phyloP scores from a whole-genome alignment of 2,329 filamentous ascomycete genomes.

The Chaetomium strumarium region DNA sequence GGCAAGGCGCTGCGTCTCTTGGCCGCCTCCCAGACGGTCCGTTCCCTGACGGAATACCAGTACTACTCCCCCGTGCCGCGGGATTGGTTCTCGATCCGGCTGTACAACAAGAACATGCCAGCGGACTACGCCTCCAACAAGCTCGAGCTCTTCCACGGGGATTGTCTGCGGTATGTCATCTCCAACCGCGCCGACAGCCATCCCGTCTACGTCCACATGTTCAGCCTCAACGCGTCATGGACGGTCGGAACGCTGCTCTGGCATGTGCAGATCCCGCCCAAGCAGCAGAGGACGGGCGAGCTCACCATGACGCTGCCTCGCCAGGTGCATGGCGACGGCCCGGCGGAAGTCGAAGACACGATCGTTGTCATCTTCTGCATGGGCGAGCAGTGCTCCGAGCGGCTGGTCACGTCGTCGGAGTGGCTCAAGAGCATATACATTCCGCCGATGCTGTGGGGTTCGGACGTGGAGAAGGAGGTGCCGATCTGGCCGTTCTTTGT shows the following conservation, averaged over 20 bases:
- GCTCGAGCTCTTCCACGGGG: constrained; percentile 9
- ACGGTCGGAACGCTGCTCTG: constrained; percentile 13
- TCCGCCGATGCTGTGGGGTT: constrained; percentile 10
- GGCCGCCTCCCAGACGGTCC: constrained; percentile 3
- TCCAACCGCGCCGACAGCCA: constrained; percentile 4
- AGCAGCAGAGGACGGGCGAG: constrained; percentile 8
- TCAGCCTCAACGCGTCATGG: constrained; percentile 20
- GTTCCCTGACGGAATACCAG: constrained; percentile 7
- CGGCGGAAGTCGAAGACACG: constrained; percentile 9
- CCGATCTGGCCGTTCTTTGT: constrained; percentile 13
- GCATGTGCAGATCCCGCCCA: constrained; percentile 12
- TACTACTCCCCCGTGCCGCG: constrained; percentile 9
- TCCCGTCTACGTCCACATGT: constrained; percentile 15
- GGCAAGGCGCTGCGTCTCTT: constrained; percentile 2
- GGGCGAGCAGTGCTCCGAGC: constrained; percentile 8
- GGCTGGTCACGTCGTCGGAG: constrained; percentile 5
- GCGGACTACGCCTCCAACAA: background rate
- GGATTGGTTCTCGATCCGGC: constrained; percentile 18
- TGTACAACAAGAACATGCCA: constrained; percentile 10
- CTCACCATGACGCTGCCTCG: constrained; percentile 8
- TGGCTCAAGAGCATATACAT: constrained; percentile 16
- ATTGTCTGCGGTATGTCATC: constrained; percentile 9
- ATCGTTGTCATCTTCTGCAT: constrained; percentile 17
- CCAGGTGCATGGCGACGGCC: constrained; percentile 5
- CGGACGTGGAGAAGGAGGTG: background rate